These are phyloP conservation scores for Santalum album DNA, from an alignment of 164 flowering plant genomes.

Conservation along the genomic window DNA sequence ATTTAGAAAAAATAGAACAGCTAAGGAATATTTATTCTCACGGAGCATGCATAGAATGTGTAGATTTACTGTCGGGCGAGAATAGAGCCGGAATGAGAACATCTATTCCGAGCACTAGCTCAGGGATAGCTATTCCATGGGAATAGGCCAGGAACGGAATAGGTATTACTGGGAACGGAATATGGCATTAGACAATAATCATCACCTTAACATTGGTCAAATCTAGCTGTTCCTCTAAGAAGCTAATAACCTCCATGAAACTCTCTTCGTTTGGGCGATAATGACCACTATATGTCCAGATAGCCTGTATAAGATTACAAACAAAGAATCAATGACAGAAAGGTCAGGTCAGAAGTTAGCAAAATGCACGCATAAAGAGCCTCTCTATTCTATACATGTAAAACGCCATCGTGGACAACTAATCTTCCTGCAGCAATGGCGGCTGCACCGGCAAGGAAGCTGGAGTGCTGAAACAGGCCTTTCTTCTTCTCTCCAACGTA, in stretches of 20 bases:
- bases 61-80: no score
- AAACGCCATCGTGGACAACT: constrained; percentile 52
- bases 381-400: constrained; percentile 30
- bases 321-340: background rate
- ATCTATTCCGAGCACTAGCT: no score
- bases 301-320: constrained; percentile 20
- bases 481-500: constrained; percentile 71
- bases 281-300: constrained; percentile 58
- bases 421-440: constrained; percentile 69
- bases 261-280: constrained; percentile 48
- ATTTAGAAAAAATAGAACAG: no score
- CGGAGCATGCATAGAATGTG: no score
- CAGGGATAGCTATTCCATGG: no score
- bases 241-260: constrained; percentile 33
- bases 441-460: constrained; percentile 75
- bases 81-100: no score
- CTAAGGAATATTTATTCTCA: no score
- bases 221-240: constrained; percentile 40
- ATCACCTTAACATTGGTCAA: constrained; percentile 40
- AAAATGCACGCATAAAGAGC: no score
- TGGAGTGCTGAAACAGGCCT: constrained; percentile 76
- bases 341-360: background rate
- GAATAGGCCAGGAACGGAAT: no score
- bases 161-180: no score
- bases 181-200: no score